Evolutionary conservation across 2,329 filamentous ascomycete species (phyloP).

Genomic region (Aspergillus japonicus): DNA sequence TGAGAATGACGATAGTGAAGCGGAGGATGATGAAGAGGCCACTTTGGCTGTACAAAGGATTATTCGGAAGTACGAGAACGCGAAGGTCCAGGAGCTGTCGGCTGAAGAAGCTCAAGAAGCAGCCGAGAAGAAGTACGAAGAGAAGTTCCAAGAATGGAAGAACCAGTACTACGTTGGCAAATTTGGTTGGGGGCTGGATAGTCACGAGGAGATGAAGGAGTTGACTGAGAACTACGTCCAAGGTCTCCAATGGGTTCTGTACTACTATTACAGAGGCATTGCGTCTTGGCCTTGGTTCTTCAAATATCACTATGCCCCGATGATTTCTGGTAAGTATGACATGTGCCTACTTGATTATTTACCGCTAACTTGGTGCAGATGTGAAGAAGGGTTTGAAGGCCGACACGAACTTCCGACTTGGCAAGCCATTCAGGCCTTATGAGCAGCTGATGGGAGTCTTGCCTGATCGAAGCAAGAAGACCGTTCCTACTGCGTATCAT

Average conservation of each 20-base stretch:
- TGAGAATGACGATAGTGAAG: conserved; percentile 54
- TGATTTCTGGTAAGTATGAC: conserved; percentile 74
- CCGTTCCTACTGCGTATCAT: conserved; percentile 84
- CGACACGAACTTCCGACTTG: conserved; percentile 86
- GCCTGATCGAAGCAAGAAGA: conserved; percentile 94
- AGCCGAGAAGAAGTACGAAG: conserved; percentile 81
- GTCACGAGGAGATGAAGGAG: conserved; percentile 74
- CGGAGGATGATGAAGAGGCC: conserved; percentile 79
- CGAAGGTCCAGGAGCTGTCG: conserved; percentile 76
- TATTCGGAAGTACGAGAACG: conserved; percentile 86
- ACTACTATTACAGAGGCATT: conserved; percentile 96
- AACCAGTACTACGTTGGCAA: conserved; percentile 89
- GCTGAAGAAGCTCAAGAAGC: conserved; percentile 74
- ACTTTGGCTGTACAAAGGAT: conserved; percentile 80
- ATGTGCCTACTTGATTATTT: not conserved
- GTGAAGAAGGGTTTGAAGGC: conserved; percentile 84
- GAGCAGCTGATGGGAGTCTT: conserved; percentile 98
- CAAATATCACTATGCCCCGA: conserved; percentile 91
- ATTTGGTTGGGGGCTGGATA: conserved; percentile 82
- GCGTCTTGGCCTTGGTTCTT: conserved; percentile 99
- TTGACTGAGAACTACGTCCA: conserved; percentile 96
- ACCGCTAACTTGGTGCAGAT: conserved; percentile 53
- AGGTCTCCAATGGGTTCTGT: conserved; percentile 95
- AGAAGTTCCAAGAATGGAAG: conserved; percentile 91
- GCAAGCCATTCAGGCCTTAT: conserved; percentile 90